These are phyloP conservation scores for Drosera capensis DNA, from an alignment of 148 eudicot genomes.

Conservation along the genomic window DNA sequence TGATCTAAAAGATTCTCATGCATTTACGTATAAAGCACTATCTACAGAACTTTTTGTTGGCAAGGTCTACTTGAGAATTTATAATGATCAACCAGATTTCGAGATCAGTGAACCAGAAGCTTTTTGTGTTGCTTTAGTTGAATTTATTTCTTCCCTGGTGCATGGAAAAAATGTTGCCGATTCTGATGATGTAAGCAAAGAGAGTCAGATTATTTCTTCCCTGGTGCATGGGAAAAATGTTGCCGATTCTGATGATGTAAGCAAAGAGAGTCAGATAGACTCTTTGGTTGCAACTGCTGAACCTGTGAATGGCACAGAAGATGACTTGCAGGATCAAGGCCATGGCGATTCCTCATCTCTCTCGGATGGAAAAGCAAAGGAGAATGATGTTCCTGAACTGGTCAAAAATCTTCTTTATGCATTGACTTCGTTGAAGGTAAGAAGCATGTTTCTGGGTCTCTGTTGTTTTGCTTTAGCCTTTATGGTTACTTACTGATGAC, in stretches of 20 bases:
- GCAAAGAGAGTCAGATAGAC: constrained; percentile 10
- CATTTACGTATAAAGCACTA: constrained; percentile 52
- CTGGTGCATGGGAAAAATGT: constrained; percentile 23
- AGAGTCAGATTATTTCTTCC: constrained; percentile 12
- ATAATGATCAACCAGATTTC: constrained; percentile 94
- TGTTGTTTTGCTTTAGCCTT: neutral
- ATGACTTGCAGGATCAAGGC: constrained; percentile 14
- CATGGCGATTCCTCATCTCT: constrained; percentile 16
- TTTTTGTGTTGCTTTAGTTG: constrained; percentile 79
- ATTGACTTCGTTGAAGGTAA: constrained; percentile 79
- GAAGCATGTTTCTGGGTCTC: neutral
- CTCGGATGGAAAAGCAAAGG: constrained; percentile 23
- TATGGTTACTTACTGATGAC: constrained; percentile 1
- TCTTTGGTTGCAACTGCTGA: constrained; percentile 19
- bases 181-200: constrained; percentile 11
- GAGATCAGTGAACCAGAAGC: constrained; percentile 88
- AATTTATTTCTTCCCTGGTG: constrained; percentile 54
- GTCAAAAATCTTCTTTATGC: constrained; percentile 54
- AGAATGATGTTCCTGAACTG: constrained; percentile 24
- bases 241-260: constrained; percentile 11
- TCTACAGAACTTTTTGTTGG: constrained; percentile 79
- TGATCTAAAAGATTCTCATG: constrained; percentile 57
- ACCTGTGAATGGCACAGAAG: constrained; percentile 20
- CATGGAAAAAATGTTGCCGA: constrained; percentile 13
- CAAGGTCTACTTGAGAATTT: constrained; percentile 87